Evolutionary conservation across 192 early-diverging fungal genomes (phyloP).

Genomic region (Pilobolus umbonatus): DNA sequence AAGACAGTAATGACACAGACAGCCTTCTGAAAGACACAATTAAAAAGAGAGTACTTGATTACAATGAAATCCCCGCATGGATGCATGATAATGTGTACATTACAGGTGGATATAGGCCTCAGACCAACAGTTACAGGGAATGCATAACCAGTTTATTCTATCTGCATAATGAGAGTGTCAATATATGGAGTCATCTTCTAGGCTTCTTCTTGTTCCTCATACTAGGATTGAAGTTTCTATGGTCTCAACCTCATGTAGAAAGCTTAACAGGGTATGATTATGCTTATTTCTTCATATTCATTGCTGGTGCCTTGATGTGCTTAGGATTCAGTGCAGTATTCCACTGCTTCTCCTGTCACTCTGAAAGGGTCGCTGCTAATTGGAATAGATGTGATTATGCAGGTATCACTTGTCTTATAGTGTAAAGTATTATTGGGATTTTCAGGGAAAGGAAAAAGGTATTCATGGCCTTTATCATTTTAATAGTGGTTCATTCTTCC

Average conservation of each 20-base stretch:
- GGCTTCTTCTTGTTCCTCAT: conserved; percentile 59
- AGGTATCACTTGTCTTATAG: conserved; percentile 82
- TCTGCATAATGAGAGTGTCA: conserved; percentile 89
- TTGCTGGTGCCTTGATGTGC: conserved; percentile 72
- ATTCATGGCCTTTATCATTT: not conserved
- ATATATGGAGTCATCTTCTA: conserved; percentile 84
- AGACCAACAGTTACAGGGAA: conserved; percentile 64
- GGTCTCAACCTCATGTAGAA: conserved; percentile 30
- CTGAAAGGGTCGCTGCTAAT: conserved; percentile 54
- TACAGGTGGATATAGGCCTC: conserved; percentile 73
- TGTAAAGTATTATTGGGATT: conserved; percentile 31
- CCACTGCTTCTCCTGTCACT: conserved; percentile 85
- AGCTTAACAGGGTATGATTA: conserved; percentile 61
- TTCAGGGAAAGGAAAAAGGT: not conserved
- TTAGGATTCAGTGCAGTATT: conserved; percentile 74
- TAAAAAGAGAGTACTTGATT: conserved; percentile 16
- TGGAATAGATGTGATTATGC: conserved; percentile 94
- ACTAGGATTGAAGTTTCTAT: conserved; percentile 44
- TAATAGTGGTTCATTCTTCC: conserved; percentile 26
- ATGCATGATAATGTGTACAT: conserved; percentile 83
- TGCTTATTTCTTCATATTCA: conserved; percentile 67
- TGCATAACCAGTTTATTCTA: conserved; percentile 76
- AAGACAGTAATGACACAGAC: conserved; percentile 1
- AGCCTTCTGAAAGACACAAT: not conserved
- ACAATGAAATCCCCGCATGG: conserved; percentile 65